These are phyloP conservation scores for Elsinoe fawcettii DNA, from an alignment of 2,329 filamentous ascomycete species.

Conservation along the genomic window DNA sequence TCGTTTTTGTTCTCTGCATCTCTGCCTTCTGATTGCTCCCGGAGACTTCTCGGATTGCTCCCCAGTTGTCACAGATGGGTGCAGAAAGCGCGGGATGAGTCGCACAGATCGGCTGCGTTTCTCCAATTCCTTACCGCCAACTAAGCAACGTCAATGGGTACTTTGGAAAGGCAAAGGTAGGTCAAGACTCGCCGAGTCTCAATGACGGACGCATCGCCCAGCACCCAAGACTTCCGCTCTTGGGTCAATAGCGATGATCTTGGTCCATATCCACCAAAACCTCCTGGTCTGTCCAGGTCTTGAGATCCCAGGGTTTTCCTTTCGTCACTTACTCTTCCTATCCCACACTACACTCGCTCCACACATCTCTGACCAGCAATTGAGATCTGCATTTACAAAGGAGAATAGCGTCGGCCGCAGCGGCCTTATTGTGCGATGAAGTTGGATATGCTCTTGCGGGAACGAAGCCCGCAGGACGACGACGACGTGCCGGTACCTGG, in stretches of 20 bases:
- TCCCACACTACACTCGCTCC: not conserved
- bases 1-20: not conserved
- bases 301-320: not conserved
- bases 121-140: not conserved
- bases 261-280: conserved; percentile 10
- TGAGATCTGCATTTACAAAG: not conserved
- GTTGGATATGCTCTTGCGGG: conserved; percentile 9
- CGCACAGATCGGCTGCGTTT: not conserved
- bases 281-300: not conserved
- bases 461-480: conserved; percentile 5
- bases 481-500: not conserved
- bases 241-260: conserved; percentile 1
- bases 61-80: not conserved
- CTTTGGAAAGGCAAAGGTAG: not conserved
- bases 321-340: not conserved
- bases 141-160: not conserved
- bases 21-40: not conserved
- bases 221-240: conserved; percentile 8
- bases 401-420: not conserved
- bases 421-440: not conserved
- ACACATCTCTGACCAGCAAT: not conserved
- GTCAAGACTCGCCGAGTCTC: conserved; percentile 8
- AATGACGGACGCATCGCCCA: conserved; percentile 12
- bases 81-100: not conserved
- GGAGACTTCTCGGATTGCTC: conserved; percentile 4